phyloP scores from a whole-genome alignment of 202 grass and related monocot genomes.

The Setaria viridis region DNA sequence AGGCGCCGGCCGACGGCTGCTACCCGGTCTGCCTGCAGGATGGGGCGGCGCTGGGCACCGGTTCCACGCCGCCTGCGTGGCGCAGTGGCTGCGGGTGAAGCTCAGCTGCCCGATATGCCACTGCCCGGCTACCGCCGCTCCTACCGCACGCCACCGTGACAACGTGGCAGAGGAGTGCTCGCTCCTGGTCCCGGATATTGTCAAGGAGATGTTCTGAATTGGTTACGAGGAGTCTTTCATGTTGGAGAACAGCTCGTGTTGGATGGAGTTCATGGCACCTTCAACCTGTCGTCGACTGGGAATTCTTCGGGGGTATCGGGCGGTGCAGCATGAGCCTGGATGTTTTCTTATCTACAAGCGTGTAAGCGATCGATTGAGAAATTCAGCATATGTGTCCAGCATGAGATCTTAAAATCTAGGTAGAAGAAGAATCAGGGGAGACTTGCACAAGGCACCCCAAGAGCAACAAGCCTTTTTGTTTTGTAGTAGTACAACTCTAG shows the following conservation, averaged over 20 bases:
- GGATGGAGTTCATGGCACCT: background rate
- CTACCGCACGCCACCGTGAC: background rate
- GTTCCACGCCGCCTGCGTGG: conserved; percentile 28
- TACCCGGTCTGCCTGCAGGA: conserved; percentile 33
- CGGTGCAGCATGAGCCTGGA: too few relatives aligned
- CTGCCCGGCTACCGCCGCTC: too few relatives aligned
- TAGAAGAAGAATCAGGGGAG: too few relatives aligned
- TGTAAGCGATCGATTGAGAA: too few relatives aligned
- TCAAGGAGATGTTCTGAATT: background rate
- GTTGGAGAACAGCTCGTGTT: background rate
- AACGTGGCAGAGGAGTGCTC: background rate
- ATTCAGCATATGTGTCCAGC: too few relatives aligned
- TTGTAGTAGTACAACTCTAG: too few relatives aligned
- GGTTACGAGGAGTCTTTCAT: background rate
- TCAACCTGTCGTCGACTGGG: too few relatives aligned
- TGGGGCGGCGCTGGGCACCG: background rate
- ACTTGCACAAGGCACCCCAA: too few relatives aligned
- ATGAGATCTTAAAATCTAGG: too few relatives aligned
- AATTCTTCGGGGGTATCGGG: too few relatives aligned
- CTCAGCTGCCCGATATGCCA: conserved; percentile 35
- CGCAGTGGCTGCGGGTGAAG: conserved; percentile 11
- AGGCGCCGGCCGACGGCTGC: background rate
- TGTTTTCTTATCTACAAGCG: too few relatives aligned
- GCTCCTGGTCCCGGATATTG: background rate
- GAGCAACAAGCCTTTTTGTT: too few relatives aligned